These are phyloP conservation scores for Ophiostoma populinum DNA, from an alignment of 2,329 filamentous ascomycete species.

Conservation along the genomic window DNA sequence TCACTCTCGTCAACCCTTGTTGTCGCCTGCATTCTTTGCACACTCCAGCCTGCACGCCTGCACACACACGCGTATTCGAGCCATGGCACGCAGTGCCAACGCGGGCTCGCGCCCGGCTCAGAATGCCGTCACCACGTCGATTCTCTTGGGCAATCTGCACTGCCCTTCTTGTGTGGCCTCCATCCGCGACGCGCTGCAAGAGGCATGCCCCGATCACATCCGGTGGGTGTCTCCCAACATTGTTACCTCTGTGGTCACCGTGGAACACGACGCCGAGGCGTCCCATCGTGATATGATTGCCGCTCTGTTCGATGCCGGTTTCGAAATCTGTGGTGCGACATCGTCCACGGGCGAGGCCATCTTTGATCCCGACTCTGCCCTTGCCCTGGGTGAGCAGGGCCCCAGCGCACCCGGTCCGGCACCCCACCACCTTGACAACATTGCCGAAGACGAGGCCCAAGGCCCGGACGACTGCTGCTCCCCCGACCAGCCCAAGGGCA, in stretches of 20 bases:
- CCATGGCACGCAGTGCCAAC: conserved; percentile 14
- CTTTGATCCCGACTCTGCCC: conserved; percentile 3
- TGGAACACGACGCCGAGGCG: conserved; percentile 34
- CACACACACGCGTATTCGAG: too few species aligned
- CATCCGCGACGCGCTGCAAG: conserved; percentile 41
- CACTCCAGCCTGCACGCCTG: too few species aligned
- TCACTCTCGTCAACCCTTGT: too few species aligned
- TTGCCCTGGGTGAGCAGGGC: neutral
- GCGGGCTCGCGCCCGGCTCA: conserved; percentile 9
- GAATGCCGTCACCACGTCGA: conserved; percentile 32
- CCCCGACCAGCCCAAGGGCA: conserved; percentile 6
- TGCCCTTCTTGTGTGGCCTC: conserved; percentile 56
- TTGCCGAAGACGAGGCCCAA: neutral
- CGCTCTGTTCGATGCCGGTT: conserved; percentile 37
- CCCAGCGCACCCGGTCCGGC: neutral
- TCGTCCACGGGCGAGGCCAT: conserved; percentile 17
- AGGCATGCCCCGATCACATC: conserved; percentile 26
- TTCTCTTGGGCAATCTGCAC: conserved; percentile 59
- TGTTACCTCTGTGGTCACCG: conserved; percentile 50
- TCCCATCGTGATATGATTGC: conserved; percentile 25
- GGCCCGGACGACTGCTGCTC: too few species aligned
- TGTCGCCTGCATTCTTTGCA: too few species aligned
- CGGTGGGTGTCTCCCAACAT: conserved; percentile 51
- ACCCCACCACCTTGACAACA: neutral
- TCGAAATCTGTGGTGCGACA: conserved; percentile 35